Base-by-base conservation (phyloP, 768 basidiomycete genomes). In the Auricularia sp. region DNA sequence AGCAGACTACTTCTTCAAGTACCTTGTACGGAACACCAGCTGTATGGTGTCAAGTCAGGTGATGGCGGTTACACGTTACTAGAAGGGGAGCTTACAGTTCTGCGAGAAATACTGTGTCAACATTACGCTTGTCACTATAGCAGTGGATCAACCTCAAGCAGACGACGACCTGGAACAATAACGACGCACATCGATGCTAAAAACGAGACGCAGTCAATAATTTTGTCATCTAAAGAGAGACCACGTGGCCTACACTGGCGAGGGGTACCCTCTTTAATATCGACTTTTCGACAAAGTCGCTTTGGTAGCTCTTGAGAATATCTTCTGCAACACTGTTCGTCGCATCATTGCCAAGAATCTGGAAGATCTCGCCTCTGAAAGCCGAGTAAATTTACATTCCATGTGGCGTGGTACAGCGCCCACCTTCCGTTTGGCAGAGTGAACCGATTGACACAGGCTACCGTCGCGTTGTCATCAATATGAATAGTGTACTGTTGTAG, bases 1-100 rank as follows among this genome's bases (percentile, higher is more conserved):
- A 33, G 24, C 14, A 1, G 6, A 4, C 56, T 13, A n/a, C 13
- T 21, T 14, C 10, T 56, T 4, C 44, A 11, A 18, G 54, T 7
- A 59, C 56, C 56, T 59, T 59, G 56, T 59, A 59, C 56, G 56
- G 56, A 13, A 59, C 56, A 59, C 56, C 56, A 18, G 10, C 56
- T 59, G 29, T 24, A 29, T 29, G 29, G 29, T 29, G 29, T 29
- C 29, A 3, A 13, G 13, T 24, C 11, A 8, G 33, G 2, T 13
- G 24, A 59, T 29, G 29, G 10, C 24, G 6, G 13, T 7, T 59
- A 18, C 6, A 8, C 14, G 0, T 1, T 4, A 33, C 24, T n/a
- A 7, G 56, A 13, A 0, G 34, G 34, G 56, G 7, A 8, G 24
- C 56, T 14, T 33, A 59, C 56, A 29, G 33, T 59, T 59, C 29